Conservation (phyloP, 2,329 filamentous ascomycete species). For the Fusarium coffeatum region DNA sequence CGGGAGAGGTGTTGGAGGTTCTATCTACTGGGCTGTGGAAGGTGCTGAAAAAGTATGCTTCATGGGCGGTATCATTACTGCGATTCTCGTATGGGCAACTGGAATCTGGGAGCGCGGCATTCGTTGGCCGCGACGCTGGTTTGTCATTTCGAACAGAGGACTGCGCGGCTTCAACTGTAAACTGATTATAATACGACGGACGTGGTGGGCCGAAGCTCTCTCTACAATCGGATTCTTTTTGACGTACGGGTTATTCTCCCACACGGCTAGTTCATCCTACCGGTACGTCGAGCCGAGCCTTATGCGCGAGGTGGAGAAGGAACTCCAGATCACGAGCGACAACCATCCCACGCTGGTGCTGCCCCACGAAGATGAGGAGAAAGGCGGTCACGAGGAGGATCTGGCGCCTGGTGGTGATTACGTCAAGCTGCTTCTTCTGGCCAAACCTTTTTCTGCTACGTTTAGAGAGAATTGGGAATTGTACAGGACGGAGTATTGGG, state of each 20-base stretch:
- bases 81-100: slow-evolving; percentile 88
- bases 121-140: slow-evolving; percentile 92
- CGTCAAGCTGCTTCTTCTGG: slow-evolving; percentile 87
- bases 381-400: slow-evolving; percentile 84
- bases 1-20: slow-evolving; percentile 88
- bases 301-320: slow-evolving; percentile 69
- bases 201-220: slow-evolving; percentile 82
- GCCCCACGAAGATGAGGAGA: slow-evolving; percentile 67
- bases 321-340: slow-evolving; percentile 61
- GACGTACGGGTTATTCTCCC: slow-evolving; percentile 78
- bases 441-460: slow-evolving; percentile 93
- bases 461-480: slow-evolving; percentile 98
- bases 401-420: slow-evolving; percentile 90
- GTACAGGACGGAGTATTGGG: slow-evolving; percentile 95
- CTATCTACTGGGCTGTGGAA: slow-evolving; percentile 96
- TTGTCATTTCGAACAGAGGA: slow-evolving; percentile 88
- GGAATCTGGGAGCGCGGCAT: slow-evolving; percentile 97
- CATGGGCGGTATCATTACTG: slow-evolving; percentile 89
- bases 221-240: slow-evolving; percentile 81
- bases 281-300: slow-evolving; percentile 78
- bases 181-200: slow-evolving; percentile 85
- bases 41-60: slow-evolving; percentile 90
- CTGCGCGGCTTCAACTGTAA: slow-evolving; percentile 95
- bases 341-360: slow-evolving; percentile 57
- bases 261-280: slow-evolving; percentile 75